A percentile compares a stretch with the other conserved stretches of the same genome.
Conservation (phyloP, 257 asterid species). For the Primulina huaijiensis region DNA sequence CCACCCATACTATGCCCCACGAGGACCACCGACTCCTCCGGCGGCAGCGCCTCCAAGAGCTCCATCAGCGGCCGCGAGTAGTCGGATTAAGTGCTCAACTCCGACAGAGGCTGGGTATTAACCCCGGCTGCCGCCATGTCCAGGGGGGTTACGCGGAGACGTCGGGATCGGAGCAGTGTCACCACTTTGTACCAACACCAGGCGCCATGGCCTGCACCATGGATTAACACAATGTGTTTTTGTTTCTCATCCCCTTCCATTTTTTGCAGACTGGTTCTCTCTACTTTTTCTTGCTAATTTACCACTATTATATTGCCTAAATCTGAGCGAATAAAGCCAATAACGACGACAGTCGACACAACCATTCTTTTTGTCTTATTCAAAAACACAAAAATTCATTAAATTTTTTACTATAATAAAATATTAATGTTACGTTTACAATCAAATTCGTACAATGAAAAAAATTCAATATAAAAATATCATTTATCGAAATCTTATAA, state of each 20-base stretch:
- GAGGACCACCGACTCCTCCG: constrained; percentile 24
- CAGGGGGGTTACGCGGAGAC: constrained; percentile 25
- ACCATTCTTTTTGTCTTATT: too few species aligned
- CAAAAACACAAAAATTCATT: too few species aligned
- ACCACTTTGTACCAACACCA: constrained; percentile 37
- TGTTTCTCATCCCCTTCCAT: not conserved
- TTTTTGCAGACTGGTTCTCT: too few species aligned
- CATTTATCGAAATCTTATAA: too few species aligned
- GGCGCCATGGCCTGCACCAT: constrained; percentile 36
- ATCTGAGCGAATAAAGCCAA: too few species aligned
- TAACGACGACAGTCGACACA: too few species aligned
- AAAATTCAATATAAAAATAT: too few species aligned
- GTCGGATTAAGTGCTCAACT: constrained; percentile 18
- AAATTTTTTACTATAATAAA: too few species aligned
- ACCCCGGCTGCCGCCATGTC: constrained; percentile 33
- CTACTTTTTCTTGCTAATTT: too few species aligned
- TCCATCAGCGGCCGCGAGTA: constrained; percentile 23
- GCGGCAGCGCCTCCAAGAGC: constrained; percentile 25
- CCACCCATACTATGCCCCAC: constrained; percentile 36
- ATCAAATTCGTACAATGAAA: too few species aligned
- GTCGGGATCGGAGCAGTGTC: constrained; percentile 14
- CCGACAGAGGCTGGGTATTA: constrained; percentile 15
- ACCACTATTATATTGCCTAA: too few species aligned
- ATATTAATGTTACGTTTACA: too few species aligned
- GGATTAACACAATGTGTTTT: constrained; percentile 28